Conservation (phyloP, 2,329 filamentous ascomycete genomes). For the Mycosphaerella sp. region DNA sequence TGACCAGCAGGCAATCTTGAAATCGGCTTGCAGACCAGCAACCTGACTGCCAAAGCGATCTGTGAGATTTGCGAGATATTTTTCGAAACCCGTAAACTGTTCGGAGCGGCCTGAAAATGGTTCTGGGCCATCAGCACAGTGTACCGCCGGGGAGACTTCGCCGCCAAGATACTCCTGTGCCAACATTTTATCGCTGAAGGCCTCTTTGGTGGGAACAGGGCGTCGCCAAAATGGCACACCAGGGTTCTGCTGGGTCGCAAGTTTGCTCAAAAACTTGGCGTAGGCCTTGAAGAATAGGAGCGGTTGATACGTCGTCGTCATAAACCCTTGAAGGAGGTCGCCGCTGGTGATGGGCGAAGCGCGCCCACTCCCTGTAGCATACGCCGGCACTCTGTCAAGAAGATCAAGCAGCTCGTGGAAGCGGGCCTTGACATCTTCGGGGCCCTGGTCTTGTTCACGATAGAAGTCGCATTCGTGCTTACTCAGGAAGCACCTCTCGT, state of each 20-base stretch:
- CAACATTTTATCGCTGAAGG: conserved; percentile 18
- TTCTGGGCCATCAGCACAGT: conserved; percentile 20
- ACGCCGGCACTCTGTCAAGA: conserved; percentile 13
- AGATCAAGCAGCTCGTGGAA: conserved; percentile 15
- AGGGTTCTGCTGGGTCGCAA: conserved; percentile 14
- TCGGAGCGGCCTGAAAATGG: conserved; percentile 1
- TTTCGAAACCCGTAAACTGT: conserved; percentile 12
- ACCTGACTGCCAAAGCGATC: conserved; percentile 16
- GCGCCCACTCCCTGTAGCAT: conserved; percentile 16
- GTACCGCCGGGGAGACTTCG: conserved; percentile 17
- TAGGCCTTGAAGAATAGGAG: conserved; percentile 18
- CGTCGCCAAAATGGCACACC: conserved; percentile 19
- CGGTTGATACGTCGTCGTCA: conserved; percentile 20
- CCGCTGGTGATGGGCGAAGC: conserved; percentile 16
- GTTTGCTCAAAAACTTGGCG: conserved; percentile 16
- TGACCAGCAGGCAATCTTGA: conserved; percentile 22
- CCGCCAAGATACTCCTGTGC: conserved; percentile 18
- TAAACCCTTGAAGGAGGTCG: conserved; percentile 18
- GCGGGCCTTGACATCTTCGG: conserved; percentile 14
- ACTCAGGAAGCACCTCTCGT: conserved; percentile 10
- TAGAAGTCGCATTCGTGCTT: conserved; percentile 14
- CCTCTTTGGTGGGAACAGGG: conserved; percentile 14
- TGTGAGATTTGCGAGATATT: conserved; percentile 15
- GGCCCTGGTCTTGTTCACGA: conserved; percentile 11
- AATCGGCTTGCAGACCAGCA: conserved; percentile 18